Evolutionary conservation across 306 rosid genomes (phyloP).

Genomic region (Cicer judaicum): DNA sequence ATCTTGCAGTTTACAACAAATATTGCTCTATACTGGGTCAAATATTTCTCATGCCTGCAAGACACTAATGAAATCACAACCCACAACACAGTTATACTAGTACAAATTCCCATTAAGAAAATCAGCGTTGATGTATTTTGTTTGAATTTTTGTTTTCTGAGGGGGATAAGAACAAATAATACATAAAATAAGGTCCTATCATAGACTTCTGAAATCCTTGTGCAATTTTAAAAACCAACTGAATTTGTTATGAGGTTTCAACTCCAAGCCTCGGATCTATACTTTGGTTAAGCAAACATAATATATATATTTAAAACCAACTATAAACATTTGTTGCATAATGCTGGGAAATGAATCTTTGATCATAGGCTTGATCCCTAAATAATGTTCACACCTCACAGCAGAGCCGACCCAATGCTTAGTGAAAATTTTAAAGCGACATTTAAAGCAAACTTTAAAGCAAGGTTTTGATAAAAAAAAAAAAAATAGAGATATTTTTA

Average conservation of each 20-base stretch:
- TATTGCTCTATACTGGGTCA: slow-evolving; percentile 79
- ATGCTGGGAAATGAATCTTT: slow-evolving; percentile 3
- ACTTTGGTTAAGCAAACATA: slow-evolving; percentile 4
- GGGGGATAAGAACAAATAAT: not conserved
- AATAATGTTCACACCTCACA: not conserved
- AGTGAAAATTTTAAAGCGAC: too few relatives aligned
- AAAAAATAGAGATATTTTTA: too few relatives aligned
- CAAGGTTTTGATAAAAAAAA: too few relatives aligned
- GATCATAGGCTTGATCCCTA: not conserved
- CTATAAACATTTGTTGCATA: not conserved
- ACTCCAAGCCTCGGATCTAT: not conserved
- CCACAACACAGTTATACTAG: slow-evolving; percentile 22
- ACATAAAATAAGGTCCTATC: not conserved
- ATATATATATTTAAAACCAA: too few relatives aligned
- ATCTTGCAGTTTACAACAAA: slow-evolving; percentile 74
- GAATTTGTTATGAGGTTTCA: not conserved
- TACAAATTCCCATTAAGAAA: slow-evolving; percentile 19
- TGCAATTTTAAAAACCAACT: slow-evolving; percentile 4
- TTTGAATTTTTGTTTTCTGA: slow-evolving; percentile 2
- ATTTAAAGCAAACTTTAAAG: too few relatives aligned
- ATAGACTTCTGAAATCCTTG: not conserved
- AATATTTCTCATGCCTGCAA: slow-evolving; percentile 79
- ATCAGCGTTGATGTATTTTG: not conserved
- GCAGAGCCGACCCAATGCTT: too few relatives aligned
- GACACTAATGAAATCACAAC: slow-evolving; percentile 38